Evolutionary conservation across 352 stramenopile genomes (phyloP).

Genomic region (Phytophthora tentaculata): DNA sequence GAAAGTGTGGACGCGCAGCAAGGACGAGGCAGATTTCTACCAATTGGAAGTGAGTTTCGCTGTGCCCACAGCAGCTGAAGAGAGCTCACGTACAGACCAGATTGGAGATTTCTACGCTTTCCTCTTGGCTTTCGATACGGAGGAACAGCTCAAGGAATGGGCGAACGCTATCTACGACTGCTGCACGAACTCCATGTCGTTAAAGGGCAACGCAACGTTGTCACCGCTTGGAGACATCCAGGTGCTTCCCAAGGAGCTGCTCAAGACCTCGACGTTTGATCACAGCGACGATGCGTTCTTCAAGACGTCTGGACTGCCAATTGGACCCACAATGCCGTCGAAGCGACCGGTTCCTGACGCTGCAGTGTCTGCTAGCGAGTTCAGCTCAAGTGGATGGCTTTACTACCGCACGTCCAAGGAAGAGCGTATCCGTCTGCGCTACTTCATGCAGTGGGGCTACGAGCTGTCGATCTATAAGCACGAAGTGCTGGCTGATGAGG

Average conservation of each 20-base stretch:
- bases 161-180: slow-evolving; percentile 83
- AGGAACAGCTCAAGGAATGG: slow-evolving; percentile 77
- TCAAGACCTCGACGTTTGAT: slow-evolving; percentile 85
- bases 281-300: slow-evolving; percentile 51
- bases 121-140: slow-evolving; percentile 79
- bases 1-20: slow-evolving; percentile 73
- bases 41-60: slow-evolving; percentile 87
- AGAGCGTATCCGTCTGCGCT: slow-evolving; percentile 82
- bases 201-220: slow-evolving; percentile 72
- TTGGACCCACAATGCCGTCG: slow-evolving; percentile 21
- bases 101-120: slow-evolving; percentile 84
- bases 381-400: slow-evolving; percentile 83
- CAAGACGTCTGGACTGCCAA: slow-evolving; percentile 34
- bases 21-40: slow-evolving; percentile 79
- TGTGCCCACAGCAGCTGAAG: slow-evolving; percentile 63
- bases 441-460: slow-evolving; percentile 90
- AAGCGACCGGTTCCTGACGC: slow-evolving; percentile 24
- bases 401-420: slow-evolving; percentile 87
- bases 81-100: slow-evolving; percentile 65
- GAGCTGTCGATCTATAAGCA: slow-evolving; percentile 92
- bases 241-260: slow-evolving; percentile 80
- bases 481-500: slow-evolving; percentile 80
- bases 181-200: slow-evolving; percentile 88
- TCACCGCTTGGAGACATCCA: slow-evolving; percentile 76
- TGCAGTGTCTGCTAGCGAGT: slow-evolving; percentile 38